Percentiles rank a stretch among this genome's conserved stretches.
phyloP scores from a whole-genome alignment of 1,139 yeast genomes.

The Eremothecium coryli region DNA sequence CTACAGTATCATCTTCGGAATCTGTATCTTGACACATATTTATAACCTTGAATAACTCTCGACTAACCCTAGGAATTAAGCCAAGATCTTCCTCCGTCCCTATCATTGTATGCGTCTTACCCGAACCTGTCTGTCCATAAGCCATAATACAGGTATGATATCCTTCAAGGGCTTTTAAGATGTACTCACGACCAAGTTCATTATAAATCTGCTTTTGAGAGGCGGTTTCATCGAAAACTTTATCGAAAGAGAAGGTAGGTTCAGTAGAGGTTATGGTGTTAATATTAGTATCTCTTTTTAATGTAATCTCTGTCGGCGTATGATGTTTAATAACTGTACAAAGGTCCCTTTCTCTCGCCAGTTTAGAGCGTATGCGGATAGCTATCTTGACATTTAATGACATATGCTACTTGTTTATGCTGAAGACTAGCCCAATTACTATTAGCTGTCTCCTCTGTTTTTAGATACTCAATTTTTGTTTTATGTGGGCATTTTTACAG shows the following conservation, averaged over 20 bases:
- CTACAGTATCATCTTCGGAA: constrained; percentile 7
- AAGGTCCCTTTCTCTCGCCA: constrained; percentile 1
- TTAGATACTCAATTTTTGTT: too few species aligned
- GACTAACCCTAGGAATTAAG: constrained; percentile 45
- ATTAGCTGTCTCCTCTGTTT: too few species aligned
- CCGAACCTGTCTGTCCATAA: constrained; percentile 93
- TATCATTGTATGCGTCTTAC: constrained; percentile 85
- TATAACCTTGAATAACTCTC: constrained; percentile 11
- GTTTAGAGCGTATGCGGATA: constrained; percentile 6
- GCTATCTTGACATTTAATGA: constrained; percentile 9
- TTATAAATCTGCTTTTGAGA: constrained; percentile 10
- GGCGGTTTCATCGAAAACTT: constrained; percentile 4
- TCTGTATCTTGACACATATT: constrained; percentile 7
- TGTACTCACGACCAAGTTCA: constrained; percentile 10
- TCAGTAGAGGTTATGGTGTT: not conserved
- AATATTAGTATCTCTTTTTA: not conserved
- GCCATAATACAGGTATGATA: constrained; percentile 84
- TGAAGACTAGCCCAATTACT: too few species aligned
- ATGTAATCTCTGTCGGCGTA: not conserved
- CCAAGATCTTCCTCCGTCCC: constrained; percentile 44
- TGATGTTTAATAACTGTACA: not conserved
- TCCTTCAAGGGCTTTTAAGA: constrained; percentile 53
- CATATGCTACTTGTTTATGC: too few species aligned
- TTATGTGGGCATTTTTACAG: too few species aligned
- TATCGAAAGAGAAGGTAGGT: constrained; percentile 5